These are phyloP conservation scores for Ascosphaera apis DNA, from an alignment of 2,329 filamentous ascomycete genomes.

Conservation along the genomic window DNA sequence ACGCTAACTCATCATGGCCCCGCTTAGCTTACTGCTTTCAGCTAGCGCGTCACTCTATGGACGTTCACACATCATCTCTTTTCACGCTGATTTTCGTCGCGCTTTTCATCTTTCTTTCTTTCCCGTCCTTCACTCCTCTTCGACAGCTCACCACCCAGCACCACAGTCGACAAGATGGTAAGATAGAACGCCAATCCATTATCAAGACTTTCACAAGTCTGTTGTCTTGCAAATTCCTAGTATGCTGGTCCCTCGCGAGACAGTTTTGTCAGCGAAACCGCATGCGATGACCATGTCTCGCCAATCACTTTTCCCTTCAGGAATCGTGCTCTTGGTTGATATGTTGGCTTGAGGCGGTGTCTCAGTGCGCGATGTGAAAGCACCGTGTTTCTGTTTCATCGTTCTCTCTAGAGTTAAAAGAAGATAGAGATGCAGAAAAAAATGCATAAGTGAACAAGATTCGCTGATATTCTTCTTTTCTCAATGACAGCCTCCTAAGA, in stretches of 20 bases:
- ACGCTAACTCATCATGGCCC: no score
- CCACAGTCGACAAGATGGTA: conserved; percentile 37
- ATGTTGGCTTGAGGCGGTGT: conserved; percentile 31
- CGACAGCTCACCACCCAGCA: conserved; percentile 18
- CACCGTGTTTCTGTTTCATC: conserved; percentile 24
- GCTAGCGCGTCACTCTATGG: no score
- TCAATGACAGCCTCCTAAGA: conserved; percentile 99
- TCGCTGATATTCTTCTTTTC: conserved; percentile 97
- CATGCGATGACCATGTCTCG: no score
- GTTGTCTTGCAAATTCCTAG: conserved; percentile 5
- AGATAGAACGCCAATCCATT: conserved; percentile 23
- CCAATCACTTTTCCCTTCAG: conserved; percentile 8
- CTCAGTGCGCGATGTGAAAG: conserved; percentile 13
- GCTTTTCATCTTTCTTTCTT: neutral
- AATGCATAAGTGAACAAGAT: conserved; percentile 47
- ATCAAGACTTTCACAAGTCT: conserved; percentile 17
- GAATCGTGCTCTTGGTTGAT: conserved; percentile 16
- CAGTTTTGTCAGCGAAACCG: no score
- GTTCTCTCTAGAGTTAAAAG: conserved; percentile 78
- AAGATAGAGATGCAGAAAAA: conserved; percentile 33
- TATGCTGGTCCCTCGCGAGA: neutral
- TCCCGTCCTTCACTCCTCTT: conserved; percentile 6
- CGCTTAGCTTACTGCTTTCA: no score
- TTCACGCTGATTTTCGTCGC: no score
- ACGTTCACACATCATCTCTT: no score